Evolutionary conservation across 2,329 filamentous ascomycete genomes (phyloP), one percentile per base, ranked within the genome.

Genomic region (Teratosphaeria zuluensis): DNA sequence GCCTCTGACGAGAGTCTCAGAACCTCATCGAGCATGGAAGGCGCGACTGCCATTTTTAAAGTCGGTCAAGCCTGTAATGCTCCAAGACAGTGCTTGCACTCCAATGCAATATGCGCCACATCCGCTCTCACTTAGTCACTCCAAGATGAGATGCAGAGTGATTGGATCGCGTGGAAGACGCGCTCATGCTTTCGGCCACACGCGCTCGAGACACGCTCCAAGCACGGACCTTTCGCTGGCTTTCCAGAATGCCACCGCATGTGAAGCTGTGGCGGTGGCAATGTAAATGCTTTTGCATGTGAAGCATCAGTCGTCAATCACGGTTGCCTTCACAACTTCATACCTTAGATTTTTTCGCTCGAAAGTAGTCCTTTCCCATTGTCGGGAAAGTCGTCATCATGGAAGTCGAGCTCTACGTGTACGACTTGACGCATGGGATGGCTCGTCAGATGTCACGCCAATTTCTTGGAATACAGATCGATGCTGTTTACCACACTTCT

Each of bases 401-500:
- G 78, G 76, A 80, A 35, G 75, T 80, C 31, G 69, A 79, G 61
- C 72, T 80, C 16, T 80, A 78, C 61, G 77, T 80, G 38, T 80
- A 80, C 65, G 78, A 80, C 62, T 73, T 80, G n/a, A 79, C 77
- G 8, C 69, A 74, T 59, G 72, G 72, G 51, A 66, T 72, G 69
- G 70, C 70, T 28, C 59, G 66, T 51, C 61, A 82, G 75, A 81
- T 84, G 71, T 85, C 81, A 12, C 72, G 70, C 55, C 75, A 81
- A 54, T 77, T 88, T 53, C 80, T 87, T 4, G 86, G 86, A 1
- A 82, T 80, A 1, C 84, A 87, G 56, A 89, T 96, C 55, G 92
- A 97, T 73, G 94, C 94, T 57, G 84, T 99, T 56, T 97, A 97
- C 66, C 94, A 99, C 28, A 30, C 38, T n/a, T 90, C 92, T 0